These are phyloP conservation scores for Stephania japonica DNA, from an alignment of 164 flowering plant genomes.

Conservation along the genomic window DNA sequence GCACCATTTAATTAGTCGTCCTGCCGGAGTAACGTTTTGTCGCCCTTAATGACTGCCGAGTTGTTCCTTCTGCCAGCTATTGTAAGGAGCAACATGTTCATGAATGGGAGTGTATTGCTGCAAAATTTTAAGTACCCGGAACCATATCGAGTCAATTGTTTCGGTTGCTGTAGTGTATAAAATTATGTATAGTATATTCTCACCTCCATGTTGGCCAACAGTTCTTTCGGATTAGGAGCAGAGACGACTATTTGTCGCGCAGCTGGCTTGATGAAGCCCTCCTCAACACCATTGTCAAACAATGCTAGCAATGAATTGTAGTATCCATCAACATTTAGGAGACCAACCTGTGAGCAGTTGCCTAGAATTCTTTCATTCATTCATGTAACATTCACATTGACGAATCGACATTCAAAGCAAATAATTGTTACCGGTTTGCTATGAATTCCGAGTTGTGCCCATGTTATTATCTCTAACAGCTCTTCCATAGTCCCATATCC, in stretches of 20 bases:
- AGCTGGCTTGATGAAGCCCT: slow-evolving; percentile 85
- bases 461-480: slow-evolving; percentile 78
- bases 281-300: slow-evolving; percentile 81
- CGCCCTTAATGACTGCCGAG: slow-evolving; percentile 41
- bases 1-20: background rate
- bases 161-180: background rate
- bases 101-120: slow-evolving; percentile 72
- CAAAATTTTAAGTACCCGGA: slow-evolving; percentile 18
- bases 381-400: background rate
- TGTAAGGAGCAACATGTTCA: slow-evolving; percentile 65
- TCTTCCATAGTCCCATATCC: slow-evolving; percentile 99
- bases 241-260: slow-evolving; percentile 74
- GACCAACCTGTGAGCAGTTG: slow-evolving; percentile 52
- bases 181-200: background rate
- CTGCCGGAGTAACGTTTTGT: slow-evolving; percentile 15
- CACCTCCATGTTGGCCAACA: slow-evolving; percentile 75
- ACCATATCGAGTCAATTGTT: background rate
- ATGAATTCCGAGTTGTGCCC: slow-evolving; percentile 95
- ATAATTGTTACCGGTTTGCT: slow-evolving; percentile 57
- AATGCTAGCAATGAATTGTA: slow-evolving; percentile 67
- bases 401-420: background rate
- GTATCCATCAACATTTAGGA: slow-evolving; percentile 87
- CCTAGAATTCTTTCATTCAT: background rate
- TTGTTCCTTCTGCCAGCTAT: slow-evolving; percentile 71
- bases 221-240: slow-evolving; percentile 79